Percentiles rank a stretch among this genome's conserved stretches.
Conservation (phyloP, 208 protist genomes). For the Acanthamoeba sp. region DNA sequence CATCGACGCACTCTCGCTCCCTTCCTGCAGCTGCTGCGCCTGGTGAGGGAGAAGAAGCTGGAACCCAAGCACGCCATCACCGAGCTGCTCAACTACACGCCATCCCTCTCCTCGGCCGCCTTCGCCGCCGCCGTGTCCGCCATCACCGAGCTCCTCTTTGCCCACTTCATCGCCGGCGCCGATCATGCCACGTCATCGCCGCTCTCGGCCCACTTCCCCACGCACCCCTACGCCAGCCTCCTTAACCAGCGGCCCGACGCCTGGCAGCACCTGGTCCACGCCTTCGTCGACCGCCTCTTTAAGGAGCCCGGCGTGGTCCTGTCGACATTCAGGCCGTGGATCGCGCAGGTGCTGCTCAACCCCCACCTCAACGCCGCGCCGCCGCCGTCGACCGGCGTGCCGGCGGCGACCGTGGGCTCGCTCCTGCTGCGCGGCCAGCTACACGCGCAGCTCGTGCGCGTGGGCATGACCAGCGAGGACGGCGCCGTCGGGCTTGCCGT, state of each 20-base stretch:
- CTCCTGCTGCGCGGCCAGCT: conserved; percentile 29
- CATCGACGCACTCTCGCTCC: too few relatives aligned
- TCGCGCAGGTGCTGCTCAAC: conserved; percentile 43
- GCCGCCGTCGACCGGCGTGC: background rate
- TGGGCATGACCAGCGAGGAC: background rate
- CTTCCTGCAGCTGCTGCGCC: background rate
- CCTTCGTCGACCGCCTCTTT: conserved; percentile 35
- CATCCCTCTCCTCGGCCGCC: conserved; percentile 24
- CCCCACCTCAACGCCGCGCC: background rate
- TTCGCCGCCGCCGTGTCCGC: conserved; percentile 1
- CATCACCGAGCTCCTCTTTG: conserved; percentile 59
- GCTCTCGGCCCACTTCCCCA: background rate
- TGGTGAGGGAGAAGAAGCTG: conserved; percentile 64
- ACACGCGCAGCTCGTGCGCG: conserved; percentile 39
- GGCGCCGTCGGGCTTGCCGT: background rate
- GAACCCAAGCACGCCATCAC: conserved; percentile 51
- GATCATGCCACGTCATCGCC: background rate
- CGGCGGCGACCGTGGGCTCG: background rate
- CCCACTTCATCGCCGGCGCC: conserved; percentile 24
- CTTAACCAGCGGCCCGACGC: conserved; percentile 35
- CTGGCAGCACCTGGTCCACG: conserved; percentile 39
- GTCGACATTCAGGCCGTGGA: conserved; percentile 26
- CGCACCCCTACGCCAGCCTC: conserved; percentile 45
- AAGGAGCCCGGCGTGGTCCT: background rate
- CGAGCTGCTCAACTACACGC: conserved; percentile 60